Evolutionary conservation across 176 grass and related monocot species (phyloP), one percentile per base, ranked within the genome.

Genomic region (Secale cereale): DNA sequence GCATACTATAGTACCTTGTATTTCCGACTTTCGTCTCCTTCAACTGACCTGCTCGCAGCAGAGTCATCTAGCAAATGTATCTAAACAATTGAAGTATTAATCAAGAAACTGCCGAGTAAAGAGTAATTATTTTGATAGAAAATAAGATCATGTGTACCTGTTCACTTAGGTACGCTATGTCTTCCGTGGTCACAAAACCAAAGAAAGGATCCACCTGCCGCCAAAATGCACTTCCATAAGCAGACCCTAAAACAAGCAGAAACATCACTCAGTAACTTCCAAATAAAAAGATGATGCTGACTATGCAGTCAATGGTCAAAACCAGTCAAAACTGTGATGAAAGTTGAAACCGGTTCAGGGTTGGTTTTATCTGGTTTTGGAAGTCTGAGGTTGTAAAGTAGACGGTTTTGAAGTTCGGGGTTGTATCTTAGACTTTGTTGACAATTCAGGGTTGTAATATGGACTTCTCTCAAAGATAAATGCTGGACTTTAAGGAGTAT

Each of bases 151-250:
- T 4, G 40, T 27, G 62, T 87, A 94, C 92, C 92, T 94, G 84
- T 46, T 94, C 77, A 78, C 79, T 91, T 74, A 89, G 68, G 84
- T 83, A 94, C 16, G 89, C 48, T 65, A 91, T 36, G 66, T 94
- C 92, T 82, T 89, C 89, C 30, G 76, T 59, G 39, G 92, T 91
- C 37, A 94, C 57, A 78, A 85, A 89, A 59, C 77, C 31, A 39
- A 94, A 94, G 82, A 89, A 81, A 78, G 92, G 89, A 81, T 94
- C 92, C 59, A 91, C 74, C 72, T 87, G 76, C 65, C 61, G 59
- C 92, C 92, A 94, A 79, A 94, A 89, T 3, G 64, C 25, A 63
- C 81, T 69, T 36, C 83, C 4, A 82, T 78, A 85, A 79, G 86
- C 71, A 85, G 65, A 78, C 65, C 65, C 92, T 94, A 78, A 61